A percentile compares a stretch with the other conserved stretches of the same genome.
Conservation (phyloP, 2,329 filamentous ascomycete species). For the Fusarium continuum region DNA sequence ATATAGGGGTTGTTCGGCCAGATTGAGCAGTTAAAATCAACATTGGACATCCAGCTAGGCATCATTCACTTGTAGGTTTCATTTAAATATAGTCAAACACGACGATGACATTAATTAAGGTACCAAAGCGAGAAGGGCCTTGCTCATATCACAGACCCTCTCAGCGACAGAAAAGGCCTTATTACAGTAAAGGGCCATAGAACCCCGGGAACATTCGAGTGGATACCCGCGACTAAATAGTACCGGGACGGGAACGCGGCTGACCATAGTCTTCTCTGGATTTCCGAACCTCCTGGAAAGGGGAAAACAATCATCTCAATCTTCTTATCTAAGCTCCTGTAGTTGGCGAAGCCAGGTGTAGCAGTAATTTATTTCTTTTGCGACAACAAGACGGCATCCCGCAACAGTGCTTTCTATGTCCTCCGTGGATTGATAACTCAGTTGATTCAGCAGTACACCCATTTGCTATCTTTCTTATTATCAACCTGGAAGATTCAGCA, state of each 20-base stretch:
- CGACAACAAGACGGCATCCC: neutral
- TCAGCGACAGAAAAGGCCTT: slow-evolving; percentile 1
- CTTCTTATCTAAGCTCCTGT: neutral
- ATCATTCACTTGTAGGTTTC: slow-evolving; percentile 5
- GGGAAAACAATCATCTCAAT: slow-evolving; percentile 17
- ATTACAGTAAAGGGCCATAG: neutral
- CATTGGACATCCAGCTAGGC: neutral
- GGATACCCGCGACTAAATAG: slow-evolving; percentile 1
- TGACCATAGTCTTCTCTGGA: slow-evolving; percentile 1
- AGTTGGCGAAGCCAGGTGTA: neutral
- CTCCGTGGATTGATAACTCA: slow-evolving; percentile 2
- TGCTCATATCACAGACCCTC: neutral
- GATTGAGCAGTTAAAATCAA: slow-evolving; percentile 7
- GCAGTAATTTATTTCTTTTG: slow-evolving; percentile 17
- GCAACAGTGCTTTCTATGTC: neutral
- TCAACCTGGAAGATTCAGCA: neutral
- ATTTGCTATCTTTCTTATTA: neutral
- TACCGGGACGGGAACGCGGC: neutral
- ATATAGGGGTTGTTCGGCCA: neutral
- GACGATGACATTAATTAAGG: neutral
- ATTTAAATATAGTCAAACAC: fast-evolving
- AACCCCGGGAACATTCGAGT: slow-evolving; percentile 14
- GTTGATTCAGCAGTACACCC: neutral
- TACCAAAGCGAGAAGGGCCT: neutral
- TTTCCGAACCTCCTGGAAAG: slow-evolving; percentile 5